Conservation (phyloP, 495 filamentous ascomycete species). For the Aspergillus homomorphus region DNA sequence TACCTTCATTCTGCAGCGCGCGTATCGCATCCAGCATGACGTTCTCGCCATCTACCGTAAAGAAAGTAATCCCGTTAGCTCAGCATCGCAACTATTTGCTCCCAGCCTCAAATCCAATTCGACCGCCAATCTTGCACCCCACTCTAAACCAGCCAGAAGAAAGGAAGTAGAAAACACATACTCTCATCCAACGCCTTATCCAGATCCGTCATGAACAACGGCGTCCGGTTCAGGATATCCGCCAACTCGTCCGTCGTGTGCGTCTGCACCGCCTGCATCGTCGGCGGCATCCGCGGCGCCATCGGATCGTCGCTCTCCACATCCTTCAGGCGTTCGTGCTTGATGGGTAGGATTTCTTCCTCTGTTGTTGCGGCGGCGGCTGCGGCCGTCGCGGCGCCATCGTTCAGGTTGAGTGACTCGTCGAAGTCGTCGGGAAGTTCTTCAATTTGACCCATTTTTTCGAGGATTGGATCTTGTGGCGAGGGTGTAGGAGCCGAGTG, state of each 20-base stretch:
- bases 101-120: too few relatives aligned
- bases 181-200: conserved; percentile 63
- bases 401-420: conserved; percentile 39
- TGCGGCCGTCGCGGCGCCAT: conserved; percentile 27
- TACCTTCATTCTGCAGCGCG: conserved; percentile 90
- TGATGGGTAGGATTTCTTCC: conserved; percentile 42
- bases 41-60: conserved; percentile 56
- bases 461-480: neutral
- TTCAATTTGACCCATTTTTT: conserved; percentile 45
- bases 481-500: neutral
- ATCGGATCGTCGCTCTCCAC: conserved; percentile 30
- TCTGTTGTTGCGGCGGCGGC: conserved; percentile 25
- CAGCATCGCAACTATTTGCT: too few relatives aligned
- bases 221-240: conserved; percentile 72
- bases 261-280: conserved; percentile 53
- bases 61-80: neutral
- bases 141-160: conserved; percentile 7
- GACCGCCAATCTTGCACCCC: neutral
- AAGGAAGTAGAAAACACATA: conserved; percentile 23
- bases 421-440: conserved; percentile 52
- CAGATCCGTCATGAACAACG: conserved; percentile 93
- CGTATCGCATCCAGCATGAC: conserved; percentile 77
- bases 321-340: conserved; percentile 37
- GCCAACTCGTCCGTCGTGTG: conserved; percentile 70
- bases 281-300: conserved; percentile 52